These are phyloP conservation scores for Septoria linicola DNA, from an alignment of 2,329 filamentous ascomycete species.

Conservation along the genomic window DNA sequence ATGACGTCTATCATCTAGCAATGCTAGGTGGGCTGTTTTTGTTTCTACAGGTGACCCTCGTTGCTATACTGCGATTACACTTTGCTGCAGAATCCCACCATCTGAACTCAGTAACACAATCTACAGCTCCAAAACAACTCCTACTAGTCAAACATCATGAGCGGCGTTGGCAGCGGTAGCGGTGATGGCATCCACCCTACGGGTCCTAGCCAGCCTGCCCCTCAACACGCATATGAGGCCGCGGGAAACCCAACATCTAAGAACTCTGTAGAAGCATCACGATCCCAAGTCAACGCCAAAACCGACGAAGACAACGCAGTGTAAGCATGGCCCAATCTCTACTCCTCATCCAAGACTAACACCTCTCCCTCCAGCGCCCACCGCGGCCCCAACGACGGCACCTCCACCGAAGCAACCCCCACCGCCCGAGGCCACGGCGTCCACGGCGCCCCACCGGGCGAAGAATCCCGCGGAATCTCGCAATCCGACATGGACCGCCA, in stretches of 20 bases:
- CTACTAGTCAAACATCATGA: slow-evolving; percentile 6
- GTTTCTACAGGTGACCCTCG: no score
- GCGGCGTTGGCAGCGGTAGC: slow-evolving; percentile 26
- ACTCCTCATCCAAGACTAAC: not conserved
- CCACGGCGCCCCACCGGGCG: slow-evolving; percentile 46
- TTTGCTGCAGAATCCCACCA: no score
- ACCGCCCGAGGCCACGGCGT: slow-evolving; percentile 45
- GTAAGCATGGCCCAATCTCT: no score
- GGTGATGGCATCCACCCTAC: slow-evolving; percentile 39
- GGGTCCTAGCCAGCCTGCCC: slow-evolving; percentile 47
- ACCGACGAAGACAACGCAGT: slow-evolving; percentile 30
- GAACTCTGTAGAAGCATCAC: slow-evolving; percentile 41
- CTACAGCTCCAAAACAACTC: not conserved
- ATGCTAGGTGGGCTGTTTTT: no score
- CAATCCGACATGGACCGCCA: slow-evolving; percentile 46
- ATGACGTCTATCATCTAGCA: no score
- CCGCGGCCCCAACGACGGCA: slow-evolving; percentile 39
- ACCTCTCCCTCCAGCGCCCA: slow-evolving; percentile 30
- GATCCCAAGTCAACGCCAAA: slow-evolving; percentile 39
- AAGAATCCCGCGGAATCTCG: slow-evolving; percentile 44
- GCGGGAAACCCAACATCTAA: slow-evolving; percentile 48
- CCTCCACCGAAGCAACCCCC: slow-evolving; percentile 38
- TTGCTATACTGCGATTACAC: no score
- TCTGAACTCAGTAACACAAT: no score
- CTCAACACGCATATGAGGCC: slow-evolving; percentile 48